Evolutionary conservation across 176 grass and related monocot genomes (phyloP), one percentile per base, ranked within the genome.

Genomic region (Aegilops bicornis): DNA sequence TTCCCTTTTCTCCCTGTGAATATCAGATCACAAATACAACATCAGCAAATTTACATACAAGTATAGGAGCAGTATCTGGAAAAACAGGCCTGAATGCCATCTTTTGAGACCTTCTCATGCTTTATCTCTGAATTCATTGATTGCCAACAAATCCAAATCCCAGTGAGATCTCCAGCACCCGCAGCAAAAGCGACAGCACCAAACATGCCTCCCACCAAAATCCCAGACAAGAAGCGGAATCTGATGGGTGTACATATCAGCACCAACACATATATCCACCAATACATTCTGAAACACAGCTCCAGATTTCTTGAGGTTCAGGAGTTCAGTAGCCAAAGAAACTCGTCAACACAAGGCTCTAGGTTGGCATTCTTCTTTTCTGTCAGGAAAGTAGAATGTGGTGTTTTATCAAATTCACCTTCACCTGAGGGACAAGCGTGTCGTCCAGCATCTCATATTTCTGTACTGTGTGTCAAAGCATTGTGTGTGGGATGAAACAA

Each of bases 171-270:
- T 32, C 82, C 90, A 70, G 93, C 90, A 86, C 83, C 84, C 63
- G 82, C 90, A 76, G 86, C 96, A 86, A 92, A 88, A 82, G 93
- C 86, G 37, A 94, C 93, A 80, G 90, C 64, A 87, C 93, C 96
- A 60, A 95, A 76, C 91, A 98, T 88, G 69, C 84, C 88, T 76
- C 91, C 96, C 90, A 13, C 39, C 39, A 40, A 98, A 92, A 78
- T 92, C 39, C 39, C 39, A 76, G 73, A 94, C 93, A 89, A 86
- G 83, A 87, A 89, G 90, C 45, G 92, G 87, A 85, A 65, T 79
- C 33, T 89, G 77, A 23, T 73, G 86, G 81, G 40, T 93, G 76
- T 92, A 98, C 77, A 87, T 90, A 45, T 87, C 96, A 84, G 91
- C 90, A 84, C 91, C 93, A 40, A 98, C 77, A 90, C 91, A 95